Conservation (phyloP, 257 asterid genomes). For the Lavandula angustifolia region DNA sequence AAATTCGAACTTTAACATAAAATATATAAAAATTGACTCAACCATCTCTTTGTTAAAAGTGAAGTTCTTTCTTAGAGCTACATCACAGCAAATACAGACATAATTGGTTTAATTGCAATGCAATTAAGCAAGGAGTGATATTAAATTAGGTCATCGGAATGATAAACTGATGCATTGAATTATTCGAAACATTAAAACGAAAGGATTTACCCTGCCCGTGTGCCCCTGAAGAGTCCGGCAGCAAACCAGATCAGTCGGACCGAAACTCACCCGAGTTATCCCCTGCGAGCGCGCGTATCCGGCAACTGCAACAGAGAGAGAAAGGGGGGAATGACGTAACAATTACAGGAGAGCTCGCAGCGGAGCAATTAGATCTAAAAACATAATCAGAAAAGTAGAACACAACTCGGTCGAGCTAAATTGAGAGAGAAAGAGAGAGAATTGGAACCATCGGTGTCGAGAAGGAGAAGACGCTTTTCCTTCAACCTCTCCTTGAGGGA, state of each 20-base stretch:
- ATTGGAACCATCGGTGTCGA: constrained; percentile 74
- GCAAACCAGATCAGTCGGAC: constrained; percentile 97
- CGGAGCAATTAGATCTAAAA: constrained; percentile 44
- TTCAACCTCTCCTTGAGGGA: constrained; percentile 69
- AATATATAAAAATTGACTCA: too few relatives aligned
- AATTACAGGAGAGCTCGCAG: constrained; percentile 21
- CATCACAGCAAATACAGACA: constrained; percentile 16
- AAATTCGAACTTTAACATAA: too few relatives aligned
- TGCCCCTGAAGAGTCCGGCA: constrained; percentile 96
- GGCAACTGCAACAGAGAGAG: constrained; percentile 53
- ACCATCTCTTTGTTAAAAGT: too few relatives aligned
- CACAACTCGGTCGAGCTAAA: constrained; percentile 24
- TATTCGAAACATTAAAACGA: neutral
- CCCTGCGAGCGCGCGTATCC: constrained; percentile 85
- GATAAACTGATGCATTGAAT: constrained; percentile 4
- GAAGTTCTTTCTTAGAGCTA: neutral
- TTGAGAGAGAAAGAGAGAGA: neutral
- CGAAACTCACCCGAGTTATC: constrained; percentile 74
- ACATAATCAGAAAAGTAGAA: constrained; percentile 1
- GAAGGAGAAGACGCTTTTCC: constrained; percentile 78
- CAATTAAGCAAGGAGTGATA: neutral
- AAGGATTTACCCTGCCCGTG: constrained; percentile 70
- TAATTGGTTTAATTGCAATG: constrained; percentile 1
- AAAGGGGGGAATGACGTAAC: neutral
- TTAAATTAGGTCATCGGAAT: constrained; percentile 19